phyloP scores from a whole-genome alignment of 805 yeast species.

The Ogataea paradorogensis region DNA sequence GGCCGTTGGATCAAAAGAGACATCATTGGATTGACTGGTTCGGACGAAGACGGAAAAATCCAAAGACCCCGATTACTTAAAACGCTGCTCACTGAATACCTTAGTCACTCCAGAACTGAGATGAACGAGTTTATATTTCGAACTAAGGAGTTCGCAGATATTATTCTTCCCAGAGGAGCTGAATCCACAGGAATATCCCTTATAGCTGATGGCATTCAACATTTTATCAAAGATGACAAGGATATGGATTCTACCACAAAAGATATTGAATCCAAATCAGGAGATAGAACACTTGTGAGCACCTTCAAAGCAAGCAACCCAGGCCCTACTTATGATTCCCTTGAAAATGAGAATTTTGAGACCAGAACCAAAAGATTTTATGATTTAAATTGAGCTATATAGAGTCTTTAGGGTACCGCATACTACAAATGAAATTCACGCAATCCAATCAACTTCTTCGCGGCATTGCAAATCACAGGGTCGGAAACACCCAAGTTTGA shows the following conservation, averaged over 20 bases:
- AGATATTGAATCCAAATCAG: background rate
- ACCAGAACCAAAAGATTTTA: slow-evolving; percentile 28
- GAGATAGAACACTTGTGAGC: background rate
- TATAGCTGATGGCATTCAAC: slow-evolving; percentile 62
- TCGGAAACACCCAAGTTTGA: background rate
- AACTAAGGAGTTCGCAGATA: slow-evolving; percentile 74
- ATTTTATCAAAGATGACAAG: slow-evolving; percentile 27
- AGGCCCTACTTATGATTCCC: slow-evolving; percentile 27
- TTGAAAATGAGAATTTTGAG: slow-evolving; percentile 28
- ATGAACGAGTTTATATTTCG: slow-evolving; percentile 62
- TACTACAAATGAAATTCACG: background rate
- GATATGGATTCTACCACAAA: slow-evolving; percentile 2
- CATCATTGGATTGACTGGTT: slow-evolving; percentile 13
- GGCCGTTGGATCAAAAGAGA: slow-evolving; percentile 67
- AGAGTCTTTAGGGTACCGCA: background rate
- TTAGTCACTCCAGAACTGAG: slow-evolving; percentile 59
- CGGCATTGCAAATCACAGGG: background rate
- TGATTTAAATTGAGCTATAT: slow-evolving; percentile 20
- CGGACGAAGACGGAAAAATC: slow-evolving; percentile 5
- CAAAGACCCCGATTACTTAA: slow-evolving; percentile 27
- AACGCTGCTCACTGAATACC: slow-evolving; percentile 43
- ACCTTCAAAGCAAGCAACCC: background rate
- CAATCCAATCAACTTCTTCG: background rate
- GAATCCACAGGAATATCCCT: slow-evolving; percentile 55
- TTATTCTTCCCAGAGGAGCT: slow-evolving; percentile 69